Evolutionary conservation across 1,284 basidiomycete genomes (phyloP), one percentile per base, ranked within the genome.

Genomic region (Tylopilus sp.): DNA sequence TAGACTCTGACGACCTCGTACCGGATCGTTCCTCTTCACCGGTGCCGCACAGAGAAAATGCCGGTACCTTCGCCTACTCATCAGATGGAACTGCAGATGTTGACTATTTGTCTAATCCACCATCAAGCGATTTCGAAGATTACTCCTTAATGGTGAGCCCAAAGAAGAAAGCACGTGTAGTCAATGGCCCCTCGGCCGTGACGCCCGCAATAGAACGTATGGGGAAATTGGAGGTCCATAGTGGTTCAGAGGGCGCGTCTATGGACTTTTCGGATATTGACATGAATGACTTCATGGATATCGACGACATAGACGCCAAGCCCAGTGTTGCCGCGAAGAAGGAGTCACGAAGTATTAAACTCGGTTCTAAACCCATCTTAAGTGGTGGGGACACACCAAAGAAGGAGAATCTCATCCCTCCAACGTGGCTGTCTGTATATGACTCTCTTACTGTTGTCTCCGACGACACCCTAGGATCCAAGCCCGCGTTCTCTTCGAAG

Each of bases 401-500:
- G 48, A 76, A 76, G 55, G 76, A 74, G 52, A 76, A 81, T 8
- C 5, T 26, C 28, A 59, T 71, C 1, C 72, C 76, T 11, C 82
- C 86, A 0, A 74, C 84, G 0, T 94, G 89, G 89, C 74, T 89
- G 13, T 79, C 83, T 15, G 77, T 91, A 3, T 88, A 89, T 58
- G 86, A 90, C 51, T 81, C 81, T 6, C 74, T 89, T 3, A 71
- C 73, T 5, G 81, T 86, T 21, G 71, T 75, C 9, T 65, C 74
- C 4, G 76, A 81, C 28, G 79, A 75, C 29, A 84, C 54, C 4
- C 38, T 65, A 81, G 49, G 72, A 71, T 16, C 70, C 80, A 46
- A 82, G 76, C 19, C 71, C 72, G n/a, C 70, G 73, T 48, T 72
- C 6, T 63, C 71, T 37, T 59, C 74, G n/a, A 66, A 71, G 3